Evolutionary conservation across 352 stramenopile genomes (phyloP).

Genomic region (Phytophthora tentaculata): DNA sequence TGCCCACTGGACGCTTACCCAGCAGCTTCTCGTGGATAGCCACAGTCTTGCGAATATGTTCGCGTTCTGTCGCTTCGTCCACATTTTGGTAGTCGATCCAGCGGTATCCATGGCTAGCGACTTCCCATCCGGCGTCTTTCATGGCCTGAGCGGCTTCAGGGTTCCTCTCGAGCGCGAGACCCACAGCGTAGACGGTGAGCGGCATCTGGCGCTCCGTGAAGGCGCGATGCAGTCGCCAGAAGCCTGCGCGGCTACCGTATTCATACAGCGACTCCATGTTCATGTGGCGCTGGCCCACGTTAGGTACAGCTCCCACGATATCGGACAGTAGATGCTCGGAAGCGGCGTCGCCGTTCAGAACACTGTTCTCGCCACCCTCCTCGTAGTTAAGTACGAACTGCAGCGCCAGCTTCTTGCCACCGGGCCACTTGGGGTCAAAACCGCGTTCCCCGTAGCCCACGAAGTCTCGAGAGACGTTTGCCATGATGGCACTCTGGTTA

Average conservation of each 20-base stretch:
- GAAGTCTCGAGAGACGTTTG: conserved; percentile 62
- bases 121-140: conserved; percentile 93
- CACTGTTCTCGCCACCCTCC: conserved; percentile 94
- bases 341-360: conserved; percentile 89
- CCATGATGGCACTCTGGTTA: background rate
- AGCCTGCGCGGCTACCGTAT: conserved; percentile 94
- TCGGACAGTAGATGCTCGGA: conserved; percentile 94
- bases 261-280: conserved; percentile 98
- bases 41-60: conserved; percentile 94
- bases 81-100: conserved; percentile 97
- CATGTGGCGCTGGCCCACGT: conserved; percentile 75
- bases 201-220: conserved; percentile 91
- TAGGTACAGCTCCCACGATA: conserved; percentile 87
- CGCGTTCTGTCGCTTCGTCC: conserved; percentile 89
- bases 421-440: conserved; percentile 83
- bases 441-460: conserved; percentile 87
- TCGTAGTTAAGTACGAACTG: conserved; percentile 98
- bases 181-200: conserved; percentile 94
- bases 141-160: conserved; percentile 89
- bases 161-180: conserved; percentile 95
- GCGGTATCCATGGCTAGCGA: conserved; percentile 94
- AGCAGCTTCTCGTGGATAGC: conserved; percentile 91
- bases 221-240: conserved; percentile 94
- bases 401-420: conserved; percentile 84
- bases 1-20: conserved; percentile 91